These are phyloP conservation scores for Ustilago tritici DNA, from an alignment of 1,284 basidiomycete genomes.

Conservation along the genomic window DNA sequence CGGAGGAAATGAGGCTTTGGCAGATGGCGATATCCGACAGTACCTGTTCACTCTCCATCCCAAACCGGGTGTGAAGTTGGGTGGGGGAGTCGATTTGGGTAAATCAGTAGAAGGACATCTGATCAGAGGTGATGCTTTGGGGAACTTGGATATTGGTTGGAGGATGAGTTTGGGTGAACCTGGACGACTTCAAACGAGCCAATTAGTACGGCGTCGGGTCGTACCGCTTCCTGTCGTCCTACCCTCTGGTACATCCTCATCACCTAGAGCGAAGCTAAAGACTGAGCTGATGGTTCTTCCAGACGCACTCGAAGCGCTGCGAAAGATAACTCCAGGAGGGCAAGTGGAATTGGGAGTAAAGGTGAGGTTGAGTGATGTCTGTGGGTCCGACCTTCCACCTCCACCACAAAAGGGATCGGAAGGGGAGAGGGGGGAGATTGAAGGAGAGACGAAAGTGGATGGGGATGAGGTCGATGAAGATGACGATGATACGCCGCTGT, in stretches of 20 bases:
- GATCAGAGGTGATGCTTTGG: slow-evolving; percentile 40
- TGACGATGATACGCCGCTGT: slow-evolving; percentile 43
- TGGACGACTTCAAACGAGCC: slow-evolving; percentile 53
- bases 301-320: slow-evolving; percentile 8
- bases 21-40: slow-evolving; percentile 62
- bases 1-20: slow-evolving; percentile 29
- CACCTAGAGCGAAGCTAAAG: slow-evolving; percentile 4
- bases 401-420: not conserved
- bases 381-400: not conserved
- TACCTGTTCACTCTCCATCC: slow-evolving; percentile 58
- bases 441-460: not conserved
- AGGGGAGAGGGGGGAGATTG: not conserved
- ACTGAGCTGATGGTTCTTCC: slow-evolving; percentile 13
- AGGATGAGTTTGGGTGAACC: slow-evolving; percentile 59
- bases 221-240: slow-evolving; percentile 3
- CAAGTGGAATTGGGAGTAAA: slow-evolving; percentile 15
- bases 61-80: not conserved
- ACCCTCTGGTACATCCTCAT: too few species aligned
- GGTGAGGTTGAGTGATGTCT: slow-evolving; percentile 12
- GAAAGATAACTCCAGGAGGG: not conserved
- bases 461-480: slow-evolving; percentile 12
- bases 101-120: slow-evolving; percentile 11
- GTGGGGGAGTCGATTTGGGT: slow-evolving; percentile 19
- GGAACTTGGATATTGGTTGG: slow-evolving; percentile 66
- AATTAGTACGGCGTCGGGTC: slow-evolving; percentile 29